phyloP scores from a whole-genome alignment of 164 flowering plant species.

The Amborella trichopoda region DNA sequence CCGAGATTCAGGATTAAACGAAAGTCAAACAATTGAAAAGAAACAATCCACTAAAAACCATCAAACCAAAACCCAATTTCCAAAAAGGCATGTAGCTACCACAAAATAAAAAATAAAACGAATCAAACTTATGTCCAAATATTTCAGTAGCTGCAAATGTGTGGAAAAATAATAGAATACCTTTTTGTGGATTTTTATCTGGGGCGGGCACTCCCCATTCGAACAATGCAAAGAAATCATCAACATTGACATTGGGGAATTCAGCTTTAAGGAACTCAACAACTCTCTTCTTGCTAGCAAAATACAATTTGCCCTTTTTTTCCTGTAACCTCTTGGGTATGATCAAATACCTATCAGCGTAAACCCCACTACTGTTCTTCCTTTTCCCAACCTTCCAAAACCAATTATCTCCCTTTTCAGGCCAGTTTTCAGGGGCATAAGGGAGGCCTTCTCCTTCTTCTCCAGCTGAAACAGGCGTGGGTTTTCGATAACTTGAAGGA shows the following conservation, averaged over 20 bases:
- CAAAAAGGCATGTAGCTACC: no score
- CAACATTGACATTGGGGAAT: slow-evolving; percentile 43
- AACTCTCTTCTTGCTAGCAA: slow-evolving; percentile 53
- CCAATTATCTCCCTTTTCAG: slow-evolving; percentile 72
- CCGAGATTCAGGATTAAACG: no score
- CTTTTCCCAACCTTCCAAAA: slow-evolving; percentile 68
- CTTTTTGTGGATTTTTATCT: no score
- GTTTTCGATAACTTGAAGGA: slow-evolving; percentile 17
- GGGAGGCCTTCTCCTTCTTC: slow-evolving; percentile 64
- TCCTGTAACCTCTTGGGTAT: slow-evolving; percentile 30
- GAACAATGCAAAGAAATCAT: slow-evolving; percentile 62
- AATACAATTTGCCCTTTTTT: slow-evolving; percentile 3
- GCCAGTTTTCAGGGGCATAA: slow-evolving; percentile 82
- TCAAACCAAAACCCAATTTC: no score
- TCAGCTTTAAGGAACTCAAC: slow-evolving; percentile 22
- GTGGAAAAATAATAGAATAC: no score
- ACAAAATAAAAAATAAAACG: no score
- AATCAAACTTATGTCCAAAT: no score
- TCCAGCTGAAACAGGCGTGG: slow-evolving; percentile 28
- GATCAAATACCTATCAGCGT: slow-evolving; percentile 50
- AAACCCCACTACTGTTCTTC: slow-evolving; percentile 27
- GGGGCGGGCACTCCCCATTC: slow-evolving; percentile 66
- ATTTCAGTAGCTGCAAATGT: no score
- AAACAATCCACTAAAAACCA: no score
- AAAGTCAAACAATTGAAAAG: no score